phyloP scores from a whole-genome alignment of 2,329 filamentous ascomycete genomes.

The Trichophyton simii region DNA sequence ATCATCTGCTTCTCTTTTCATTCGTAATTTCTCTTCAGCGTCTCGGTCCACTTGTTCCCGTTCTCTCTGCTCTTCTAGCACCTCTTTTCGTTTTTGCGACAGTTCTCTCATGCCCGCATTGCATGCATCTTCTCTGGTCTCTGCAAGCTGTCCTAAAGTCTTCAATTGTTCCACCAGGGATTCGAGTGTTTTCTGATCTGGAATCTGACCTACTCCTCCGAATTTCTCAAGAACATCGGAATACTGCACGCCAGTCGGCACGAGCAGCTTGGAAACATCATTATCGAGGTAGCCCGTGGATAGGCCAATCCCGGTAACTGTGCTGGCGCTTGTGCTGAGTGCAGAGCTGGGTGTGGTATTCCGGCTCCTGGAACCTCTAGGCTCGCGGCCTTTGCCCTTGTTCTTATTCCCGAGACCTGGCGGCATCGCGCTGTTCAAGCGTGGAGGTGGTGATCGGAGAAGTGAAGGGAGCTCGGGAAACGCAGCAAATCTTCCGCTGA shows the following conservation, averaged over 20 bases:
- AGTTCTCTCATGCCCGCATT: constrained; percentile 49
- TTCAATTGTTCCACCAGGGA: constrained; percentile 44
- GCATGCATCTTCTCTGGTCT: constrained; percentile 45
- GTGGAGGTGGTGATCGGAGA: neutral
- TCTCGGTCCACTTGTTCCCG: constrained; percentile 36
- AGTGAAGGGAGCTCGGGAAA: neutral
- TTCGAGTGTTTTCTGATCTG: constrained; percentile 36
- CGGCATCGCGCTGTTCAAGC: constrained; percentile 24
- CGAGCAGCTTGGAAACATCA: constrained; percentile 36
- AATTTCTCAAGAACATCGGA: constrained; percentile 46
- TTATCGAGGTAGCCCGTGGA: constrained; percentile 45
- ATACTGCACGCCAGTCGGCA: constrained; percentile 40
- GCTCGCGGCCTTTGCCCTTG: constrained; percentile 43
- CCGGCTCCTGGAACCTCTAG: constrained; percentile 45
- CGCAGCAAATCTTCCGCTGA: neutral
- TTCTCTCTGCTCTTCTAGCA: constrained; percentile 41
- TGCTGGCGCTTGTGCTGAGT: constrained; percentile 36
- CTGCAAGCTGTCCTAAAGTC: constrained; percentile 44
- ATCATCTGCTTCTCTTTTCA: constrained; percentile 35
- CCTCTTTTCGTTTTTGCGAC: constrained; percentile 45
- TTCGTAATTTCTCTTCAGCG: constrained; percentile 36
- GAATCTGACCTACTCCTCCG: constrained; percentile 36
- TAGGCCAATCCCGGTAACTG: constrained; percentile 22
- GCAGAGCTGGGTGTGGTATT: constrained; percentile 51
- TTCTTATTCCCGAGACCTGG: constrained; percentile 32